Base-by-base conservation (phyloP, 2,329 filamentous ascomycete species). In the Cryphonectria carpinicola region DNA sequence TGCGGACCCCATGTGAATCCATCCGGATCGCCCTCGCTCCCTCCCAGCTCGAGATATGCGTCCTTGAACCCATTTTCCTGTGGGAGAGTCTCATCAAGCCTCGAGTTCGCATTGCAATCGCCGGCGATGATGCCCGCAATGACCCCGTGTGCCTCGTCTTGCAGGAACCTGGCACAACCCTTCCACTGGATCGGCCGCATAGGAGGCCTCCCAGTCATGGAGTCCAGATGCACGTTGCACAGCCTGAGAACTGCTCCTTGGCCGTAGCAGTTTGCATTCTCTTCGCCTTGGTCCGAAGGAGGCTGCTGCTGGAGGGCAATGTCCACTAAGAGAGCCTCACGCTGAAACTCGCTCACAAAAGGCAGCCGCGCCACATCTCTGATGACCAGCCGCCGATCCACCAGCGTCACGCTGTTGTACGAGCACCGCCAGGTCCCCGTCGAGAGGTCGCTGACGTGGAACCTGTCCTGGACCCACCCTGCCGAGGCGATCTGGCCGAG, bases 1-100 rank as follows among this genome's bases (percentile, higher is more conserved):
- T 88, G 86, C 72, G 86, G 83, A 0, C 87, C 87, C 87, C 87
- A 89, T 0, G 87, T 88, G 72, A 83, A 85, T 0, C 84, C 85
- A 4, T 82, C 80, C 0, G 84, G 82, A 62, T 78, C 80, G 58
- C 83, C 82, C 70, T 87, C 86, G 2, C 74, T 62, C 0, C 86
- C 85, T 2, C 85, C 86, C 14, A 82, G 78, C 66, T 82, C 81
- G 5, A 88, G 80, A 74, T 84, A 89, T 0, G 84, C 83, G 74
- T 89, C 87, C n/a, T 78, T 77, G 1, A 89, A 81, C 0, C 76
- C 76, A 69, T 87, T 84, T 1, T 84, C 82, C 11, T 72, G 72
- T 66, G 86, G 84, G 13, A 87, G 76, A 0, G 78, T 80, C 19
- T 77, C 73, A 75, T 89, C 87, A 70, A 86, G 87, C 0, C 80